phyloP scores from a whole-genome alignment of 352 stramenopile species.

The Globisporangium camurandrum region DNA sequence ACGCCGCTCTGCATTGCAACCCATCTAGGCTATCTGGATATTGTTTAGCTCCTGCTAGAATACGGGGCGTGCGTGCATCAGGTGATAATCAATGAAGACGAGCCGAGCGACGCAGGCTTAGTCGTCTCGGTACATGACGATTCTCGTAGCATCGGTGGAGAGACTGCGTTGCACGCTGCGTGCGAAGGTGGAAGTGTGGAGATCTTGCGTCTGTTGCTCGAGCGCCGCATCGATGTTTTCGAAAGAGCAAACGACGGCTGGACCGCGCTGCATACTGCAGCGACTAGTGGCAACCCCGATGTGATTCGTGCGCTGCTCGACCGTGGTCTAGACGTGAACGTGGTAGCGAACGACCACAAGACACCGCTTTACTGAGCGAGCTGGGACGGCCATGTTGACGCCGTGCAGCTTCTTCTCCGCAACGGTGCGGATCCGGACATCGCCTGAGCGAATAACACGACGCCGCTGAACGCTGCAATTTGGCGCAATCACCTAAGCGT shows the following conservation, averaged over 20 bases:
- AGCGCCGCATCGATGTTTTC: not conserved
- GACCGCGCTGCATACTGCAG: not conserved
- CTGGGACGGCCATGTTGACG: not conserved
- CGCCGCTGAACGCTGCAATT: not conserved
- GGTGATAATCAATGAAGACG: too few relatives aligned
- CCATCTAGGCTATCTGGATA: too few relatives aligned
- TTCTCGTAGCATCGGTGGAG: too few relatives aligned
- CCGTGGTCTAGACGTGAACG: slow-evolving; percentile 1
- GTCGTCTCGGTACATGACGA: too few relatives aligned
- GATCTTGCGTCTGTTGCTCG: not conserved
- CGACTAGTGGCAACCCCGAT: not conserved
- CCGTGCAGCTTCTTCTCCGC: not conserved
- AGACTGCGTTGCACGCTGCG: too few relatives aligned
- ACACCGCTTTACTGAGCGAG: slow-evolving; percentile 1
- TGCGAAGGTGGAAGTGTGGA: not conserved
- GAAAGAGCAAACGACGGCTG: not conserved
- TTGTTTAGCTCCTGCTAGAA: too few relatives aligned
- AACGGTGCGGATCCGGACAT: not conserved
- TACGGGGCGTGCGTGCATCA: too few relatives aligned
- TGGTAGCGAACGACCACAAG: slow-evolving; percentile 1
- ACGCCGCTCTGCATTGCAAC: not conserved
- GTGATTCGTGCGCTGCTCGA: not conserved
- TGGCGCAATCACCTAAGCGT: not conserved
- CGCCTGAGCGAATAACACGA: not conserved
- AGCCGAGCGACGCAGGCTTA: too few relatives aligned